These are phyloP conservation scores for Aspergillus glaucus DNA, from an alignment of 2,329 filamentous ascomycete species.

Conservation along the genomic window DNA sequence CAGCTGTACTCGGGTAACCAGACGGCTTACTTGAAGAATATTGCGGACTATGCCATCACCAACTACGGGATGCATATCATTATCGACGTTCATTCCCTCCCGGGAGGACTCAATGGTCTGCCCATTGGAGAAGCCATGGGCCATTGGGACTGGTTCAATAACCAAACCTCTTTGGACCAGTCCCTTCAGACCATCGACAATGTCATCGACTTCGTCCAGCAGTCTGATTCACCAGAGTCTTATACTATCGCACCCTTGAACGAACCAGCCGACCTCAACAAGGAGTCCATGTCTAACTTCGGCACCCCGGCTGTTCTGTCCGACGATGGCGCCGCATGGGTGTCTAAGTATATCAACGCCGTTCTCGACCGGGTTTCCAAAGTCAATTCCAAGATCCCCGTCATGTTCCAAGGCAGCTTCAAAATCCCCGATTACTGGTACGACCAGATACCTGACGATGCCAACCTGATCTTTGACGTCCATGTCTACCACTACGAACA, in stretches of 20 bases:
- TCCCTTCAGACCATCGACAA: conserved; percentile 16
- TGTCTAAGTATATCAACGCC: conserved; percentile 16
- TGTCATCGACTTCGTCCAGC: conserved; percentile 14
- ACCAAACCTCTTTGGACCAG: conserved; percentile 17
- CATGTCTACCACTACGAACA: conserved; percentile 21
- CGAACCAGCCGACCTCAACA: conserved; percentile 18
- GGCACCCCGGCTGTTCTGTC: conserved; percentile 18
- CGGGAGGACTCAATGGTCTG: conserved; percentile 20
- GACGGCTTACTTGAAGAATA: conserved; percentile 11
- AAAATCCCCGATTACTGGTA: conserved; percentile 17
- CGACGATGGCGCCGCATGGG: conserved; percentile 16
- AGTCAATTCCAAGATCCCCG: conserved; percentile 12
- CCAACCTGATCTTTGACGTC: conserved; percentile 20
- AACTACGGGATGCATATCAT: conserved; percentile 21
- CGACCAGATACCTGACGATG: conserved; percentile 5
- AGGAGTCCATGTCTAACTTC: conserved; percentile 15
- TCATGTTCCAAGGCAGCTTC: conserved; percentile 24
- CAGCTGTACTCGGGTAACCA: conserved; percentile 20
- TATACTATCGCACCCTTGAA: conserved; percentile 23
- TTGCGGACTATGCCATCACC: conserved; percentile 17
- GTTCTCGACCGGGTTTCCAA: conserved; percentile 13
- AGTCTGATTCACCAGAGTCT: conserved; percentile 10
- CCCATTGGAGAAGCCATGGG: conserved; percentile 19
- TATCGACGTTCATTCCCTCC: conserved; percentile 21
- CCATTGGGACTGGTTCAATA: conserved; percentile 20